Evolutionary conservation across 2,329 filamentous ascomycete genomes (phyloP), one percentile per base, ranked within the genome.

Genomic region (Fusarium sp.): DNA sequence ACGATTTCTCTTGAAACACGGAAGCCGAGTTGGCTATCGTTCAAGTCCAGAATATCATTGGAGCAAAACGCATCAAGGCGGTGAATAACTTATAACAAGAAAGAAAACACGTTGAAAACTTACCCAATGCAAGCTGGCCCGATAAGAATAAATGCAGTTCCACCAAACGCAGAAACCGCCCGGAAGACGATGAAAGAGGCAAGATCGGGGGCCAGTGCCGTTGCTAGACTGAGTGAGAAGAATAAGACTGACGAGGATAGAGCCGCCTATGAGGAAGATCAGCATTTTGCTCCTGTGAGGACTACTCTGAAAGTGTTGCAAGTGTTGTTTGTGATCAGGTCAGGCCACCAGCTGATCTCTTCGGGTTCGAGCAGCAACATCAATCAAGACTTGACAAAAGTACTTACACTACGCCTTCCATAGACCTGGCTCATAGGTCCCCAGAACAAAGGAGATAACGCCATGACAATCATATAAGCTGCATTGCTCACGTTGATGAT

Each of bases 401-500:
- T 31, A 77, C 85, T 75, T 72, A 89, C 87, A 55, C 81, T 80
- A 71, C 86, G 80, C 57, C 88, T 82, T 14, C 88, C 88, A 71
- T 87, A 89, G 0, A 90, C 84, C 67, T 89, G 87, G 66, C 89
- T 91, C 60, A 92, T 80, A 0, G 91, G 91, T 0, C 91, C 90
- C 85, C 90, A 94, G 53, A 94, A 85, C 11, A 89, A 84, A 2
- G 91, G 88, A 15, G 85, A 87, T 6, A 92, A 56, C 0, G 90
- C 91, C 91, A 94, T 94, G 70, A 90, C 88, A 6, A 90, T 77
- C 81, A 93, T 85, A 70, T 92, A 93, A n/a, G 90, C 78, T 0
- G 91, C 91, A 78, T 94, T 95, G 73, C 86, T 90, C 42, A 91
- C 78, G 74, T 92, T 92, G 75, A 94, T 88, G 57, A 93, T 85